These are phyloP conservation scores for Corylus heterophylla DNA, from an alignment of 306 rosid species.

Conservation along the genomic window DNA sequence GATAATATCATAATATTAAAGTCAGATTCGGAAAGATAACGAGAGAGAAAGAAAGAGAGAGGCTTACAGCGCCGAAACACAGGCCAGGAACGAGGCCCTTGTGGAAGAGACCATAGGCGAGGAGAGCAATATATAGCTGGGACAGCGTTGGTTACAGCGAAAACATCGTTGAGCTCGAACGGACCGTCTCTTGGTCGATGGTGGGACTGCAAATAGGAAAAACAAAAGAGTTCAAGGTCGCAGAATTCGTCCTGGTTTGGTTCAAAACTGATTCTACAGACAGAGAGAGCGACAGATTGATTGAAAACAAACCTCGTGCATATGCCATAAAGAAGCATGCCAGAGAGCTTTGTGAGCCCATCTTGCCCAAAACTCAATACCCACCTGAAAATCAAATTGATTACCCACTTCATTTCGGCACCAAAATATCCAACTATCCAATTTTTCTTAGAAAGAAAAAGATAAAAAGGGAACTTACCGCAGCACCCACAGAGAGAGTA, in stretches of 20 bases:
- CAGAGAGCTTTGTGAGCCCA: slow-evolving; percentile 72
- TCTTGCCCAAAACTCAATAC: slow-evolving; percentile 75
- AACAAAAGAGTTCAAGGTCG: neutral
- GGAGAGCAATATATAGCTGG: slow-evolving; percentile 97
- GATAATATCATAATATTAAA: slow-evolving; percentile 20
- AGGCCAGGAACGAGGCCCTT: slow-evolving; percentile 90
- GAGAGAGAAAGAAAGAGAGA: neutral
- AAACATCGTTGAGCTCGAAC: slow-evolving; percentile 92
- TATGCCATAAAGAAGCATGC: slow-evolving; percentile 67
- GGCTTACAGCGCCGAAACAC: slow-evolving; percentile 92
- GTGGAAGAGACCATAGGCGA: slow-evolving; percentile 82
- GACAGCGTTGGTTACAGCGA: slow-evolving; percentile 82
- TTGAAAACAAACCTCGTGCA: slow-evolving; percentile 55
- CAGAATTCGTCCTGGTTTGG: too few relatives aligned
- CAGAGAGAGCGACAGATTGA: neutral
- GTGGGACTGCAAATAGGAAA: slow-evolving; percentile 68
- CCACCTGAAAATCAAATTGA: slow-evolving; percentile 36
- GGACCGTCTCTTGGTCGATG: slow-evolving; percentile 96
- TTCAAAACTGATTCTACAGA: too few relatives aligned
- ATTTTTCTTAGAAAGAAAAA: neutral
- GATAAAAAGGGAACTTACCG: slow-evolving; percentile 38
- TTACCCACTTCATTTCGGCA: slow-evolving; percentile 9
- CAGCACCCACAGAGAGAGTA: slow-evolving; percentile 94
- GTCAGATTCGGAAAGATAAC: slow-evolving; percentile 30
- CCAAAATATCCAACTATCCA: neutral